Percentiles rank a stretch among this genome's conserved stretches.
phyloP scores from a whole-genome alignment of 1,139 yeast species.

The Sugiyamaella xylanicola region DNA sequence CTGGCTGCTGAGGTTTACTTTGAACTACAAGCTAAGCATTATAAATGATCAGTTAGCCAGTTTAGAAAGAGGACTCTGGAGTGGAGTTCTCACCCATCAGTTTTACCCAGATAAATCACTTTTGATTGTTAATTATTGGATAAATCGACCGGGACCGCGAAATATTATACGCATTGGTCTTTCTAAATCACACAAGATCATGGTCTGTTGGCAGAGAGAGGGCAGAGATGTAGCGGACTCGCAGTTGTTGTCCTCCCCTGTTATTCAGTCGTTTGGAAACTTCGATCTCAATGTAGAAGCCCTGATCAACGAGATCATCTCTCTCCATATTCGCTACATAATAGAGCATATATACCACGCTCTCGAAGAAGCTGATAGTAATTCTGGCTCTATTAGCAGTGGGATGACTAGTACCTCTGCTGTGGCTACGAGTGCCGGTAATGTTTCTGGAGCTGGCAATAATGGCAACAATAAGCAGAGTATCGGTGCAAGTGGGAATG shows the following conservation, averaged over 20 bases:
- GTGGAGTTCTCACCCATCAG: slow-evolving; percentile 64
- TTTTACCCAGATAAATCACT: slow-evolving; percentile 65
- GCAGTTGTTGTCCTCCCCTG: slow-evolving; percentile 12
- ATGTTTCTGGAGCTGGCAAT: neutral
- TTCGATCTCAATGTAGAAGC: slow-evolving; percentile 36
- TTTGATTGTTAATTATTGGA: slow-evolving; percentile 73
- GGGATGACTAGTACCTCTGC: neutral
- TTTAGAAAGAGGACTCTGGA: slow-evolving; percentile 62
- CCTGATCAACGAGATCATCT: slow-evolving; percentile 36
- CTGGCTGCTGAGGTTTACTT: slow-evolving; percentile 68
- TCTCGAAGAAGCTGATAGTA: slow-evolving; percentile 23
- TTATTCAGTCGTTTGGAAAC: slow-evolving; percentile 33
- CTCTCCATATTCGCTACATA: slow-evolving; percentile 37
- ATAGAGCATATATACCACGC: slow-evolving; percentile 33
- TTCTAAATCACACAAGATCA: slow-evolving; percentile 51
- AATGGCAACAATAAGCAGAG: neutral
- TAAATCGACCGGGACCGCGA: slow-evolving; percentile 46
- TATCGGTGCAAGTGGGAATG: too few species aligned
- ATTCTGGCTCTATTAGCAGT: slow-evolving; percentile 10
- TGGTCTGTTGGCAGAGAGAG: slow-evolving; percentile 67
- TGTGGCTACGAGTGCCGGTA: too few species aligned
- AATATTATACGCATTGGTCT: slow-evolving; percentile 69
- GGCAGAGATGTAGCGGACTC: slow-evolving; percentile 45
- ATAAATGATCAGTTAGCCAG: slow-evolving; percentile 65
- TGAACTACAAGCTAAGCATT: slow-evolving; percentile 71